Base-by-base conservation (phyloP, 2,329 filamentous ascomycete genomes). In the Cladosporium sp. region DNA sequence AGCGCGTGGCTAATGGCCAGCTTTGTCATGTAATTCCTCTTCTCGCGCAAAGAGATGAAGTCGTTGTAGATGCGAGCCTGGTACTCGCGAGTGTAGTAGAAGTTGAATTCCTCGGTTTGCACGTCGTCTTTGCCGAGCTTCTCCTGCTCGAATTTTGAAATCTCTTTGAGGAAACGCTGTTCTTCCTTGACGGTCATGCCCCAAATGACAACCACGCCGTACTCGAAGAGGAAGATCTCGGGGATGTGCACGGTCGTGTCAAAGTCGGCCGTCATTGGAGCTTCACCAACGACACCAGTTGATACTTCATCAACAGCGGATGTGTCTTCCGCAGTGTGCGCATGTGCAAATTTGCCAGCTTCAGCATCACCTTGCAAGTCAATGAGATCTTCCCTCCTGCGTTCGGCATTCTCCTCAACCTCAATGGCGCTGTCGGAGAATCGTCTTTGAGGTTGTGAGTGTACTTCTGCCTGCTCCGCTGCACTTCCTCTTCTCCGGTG, bases 41-140 rank as follows among this genome's bases (percentile, higher is more conserved):
- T 97, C 73, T 98, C 94, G 58, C 93, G 86, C 67, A 99, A 80
- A 2, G 92, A 95, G 78, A 99, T 99, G 74, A 99, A 99, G 79
- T 99, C 95, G 79, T 99, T 99, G 85, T 99, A 99, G 78, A 99
- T 99, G 60, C 95, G 90, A 25, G 95, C 92, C 79, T 99, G 96
- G 77, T 99, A 99, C 76, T 98, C 94, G 73, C 91, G 87, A 3
- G 95, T 98, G 81, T 99, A 98, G 82, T 99, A 99, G 78, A 98
- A 99, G 78, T 99, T 99, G 84, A 99, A 99, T 74, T 94, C 92
- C 78, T 99, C 95, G 56, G 93, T 92, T 80, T 99, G 94, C 32
- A 97, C 89, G 71, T 97, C 92, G 74, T 96, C 93, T 13, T 90
- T 87, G 28, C 88, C 88, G 58, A 98, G 85, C 77, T 97, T 97